Conservation (phyloP, 345 rosid genomes). For the Pugionium dolabratum region DNA sequence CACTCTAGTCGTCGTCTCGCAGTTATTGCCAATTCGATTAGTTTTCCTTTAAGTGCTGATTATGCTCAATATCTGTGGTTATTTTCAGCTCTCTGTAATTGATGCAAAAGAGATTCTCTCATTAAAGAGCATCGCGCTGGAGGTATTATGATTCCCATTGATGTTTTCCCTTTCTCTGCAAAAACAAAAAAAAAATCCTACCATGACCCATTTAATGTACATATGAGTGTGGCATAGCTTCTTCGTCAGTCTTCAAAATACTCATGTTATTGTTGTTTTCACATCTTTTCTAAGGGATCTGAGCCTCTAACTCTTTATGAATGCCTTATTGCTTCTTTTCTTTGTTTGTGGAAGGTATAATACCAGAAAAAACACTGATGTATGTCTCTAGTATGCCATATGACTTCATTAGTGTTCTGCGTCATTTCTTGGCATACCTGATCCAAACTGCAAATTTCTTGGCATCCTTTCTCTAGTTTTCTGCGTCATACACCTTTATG, state of each 20-base stretch:
- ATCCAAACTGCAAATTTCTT: conserved; percentile 12
- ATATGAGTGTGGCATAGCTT: conserved; percentile 19
- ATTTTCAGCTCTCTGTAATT: conserved; percentile 66
- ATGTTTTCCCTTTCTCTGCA: conserved; percentile 20
- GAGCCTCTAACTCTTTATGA: neutral
- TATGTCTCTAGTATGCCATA: conserved; percentile 11
- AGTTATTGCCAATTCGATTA: conserved; percentile 7
- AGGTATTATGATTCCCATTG: conserved; percentile 51
- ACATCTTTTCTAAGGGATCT: conserved; percentile 1
- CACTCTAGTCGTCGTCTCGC: conserved; percentile 14
- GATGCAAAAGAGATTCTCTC: conserved; percentile 72
- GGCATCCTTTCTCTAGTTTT: conserved; percentile 2
- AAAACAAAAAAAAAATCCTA: neutral
- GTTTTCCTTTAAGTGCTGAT: conserved; percentile 15
- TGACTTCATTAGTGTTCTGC: conserved; percentile 14
- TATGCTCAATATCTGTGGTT: conserved; percentile 34
- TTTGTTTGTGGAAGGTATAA: conserved; percentile 12
- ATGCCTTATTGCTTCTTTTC: neutral
- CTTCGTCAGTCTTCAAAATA: conserved; percentile 11
- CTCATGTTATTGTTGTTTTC: conserved; percentile 12
- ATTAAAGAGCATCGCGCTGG: conserved; percentile 56
- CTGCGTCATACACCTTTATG: conserved; percentile 21
- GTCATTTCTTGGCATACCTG: conserved; percentile 13
- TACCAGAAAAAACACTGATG: conserved; percentile 3
- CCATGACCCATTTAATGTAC: neutral